These are phyloP conservation scores for Annulohypoxylon nitens DNA, from an alignment of 495 filamentous ascomycete species.

Conservation along the genomic window DNA sequence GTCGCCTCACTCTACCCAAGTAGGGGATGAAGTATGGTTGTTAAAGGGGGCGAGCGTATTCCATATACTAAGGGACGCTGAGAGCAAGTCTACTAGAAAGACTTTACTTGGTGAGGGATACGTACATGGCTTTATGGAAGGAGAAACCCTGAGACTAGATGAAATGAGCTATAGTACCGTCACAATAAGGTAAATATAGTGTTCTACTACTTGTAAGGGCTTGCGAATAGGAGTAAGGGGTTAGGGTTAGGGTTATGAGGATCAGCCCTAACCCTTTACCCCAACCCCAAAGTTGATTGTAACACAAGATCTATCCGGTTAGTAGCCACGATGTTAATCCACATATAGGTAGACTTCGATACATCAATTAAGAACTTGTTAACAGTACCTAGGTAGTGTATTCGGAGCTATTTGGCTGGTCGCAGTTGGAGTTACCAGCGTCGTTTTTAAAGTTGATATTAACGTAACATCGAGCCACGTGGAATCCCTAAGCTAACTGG, in stretches of 20 bases:
- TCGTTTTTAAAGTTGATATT: conserved; percentile 1
- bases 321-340: no score
- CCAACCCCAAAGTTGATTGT: not conserved
- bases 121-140: conserved; percentile 41
- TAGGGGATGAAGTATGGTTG: conserved; percentile 42
- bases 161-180: conserved; percentile 20
- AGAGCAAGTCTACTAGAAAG: not conserved
- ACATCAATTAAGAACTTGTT: no score
- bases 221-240: no score
- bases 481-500: not conserved
- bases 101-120: conserved; percentile 35
- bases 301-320: no score
- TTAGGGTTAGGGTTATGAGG: not conserved
- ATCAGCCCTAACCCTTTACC: not conserved
- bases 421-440: not conserved
- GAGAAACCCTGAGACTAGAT: conserved; percentile 24
- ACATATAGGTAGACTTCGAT: no score
- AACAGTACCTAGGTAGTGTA: no score
- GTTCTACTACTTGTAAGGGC: not conserved
- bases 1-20: conserved; percentile 28
- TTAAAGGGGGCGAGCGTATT: conserved; percentile 39
- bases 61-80: conserved; percentile 11
- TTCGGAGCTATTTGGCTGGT: not conserved
- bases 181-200: conserved; percentile 16
- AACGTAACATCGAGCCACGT: conserved; percentile 1